Conservation (phyloP, 2,329 filamentous ascomycete species). For the Lecanicillium sp. region DNA sequence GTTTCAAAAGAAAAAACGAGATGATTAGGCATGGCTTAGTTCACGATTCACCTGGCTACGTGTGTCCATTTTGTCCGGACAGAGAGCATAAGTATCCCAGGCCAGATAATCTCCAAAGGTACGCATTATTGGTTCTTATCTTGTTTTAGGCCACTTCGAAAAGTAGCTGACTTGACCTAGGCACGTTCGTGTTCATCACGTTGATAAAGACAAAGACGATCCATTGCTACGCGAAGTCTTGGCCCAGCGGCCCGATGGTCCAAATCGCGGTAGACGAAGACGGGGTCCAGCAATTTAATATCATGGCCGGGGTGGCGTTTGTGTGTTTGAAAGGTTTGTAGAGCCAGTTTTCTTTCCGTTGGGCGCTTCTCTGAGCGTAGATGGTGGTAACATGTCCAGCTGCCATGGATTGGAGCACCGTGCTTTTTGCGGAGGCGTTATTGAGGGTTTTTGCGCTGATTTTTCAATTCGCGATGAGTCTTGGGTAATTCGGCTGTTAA, state of each 20-base stretch:
- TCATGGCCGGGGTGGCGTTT: too few relatives aligned
- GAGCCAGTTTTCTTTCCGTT: too few relatives aligned
- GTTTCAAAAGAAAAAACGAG: slow-evolving; percentile 66
- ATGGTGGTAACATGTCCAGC: too few relatives aligned
- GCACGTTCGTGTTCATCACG: slow-evolving; percentile 87
- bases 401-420: too few relatives aligned
- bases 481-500: too few relatives aligned
- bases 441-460: too few relatives aligned
- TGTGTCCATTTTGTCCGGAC: slow-evolving; percentile 93
- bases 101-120: slow-evolving; percentile 94
- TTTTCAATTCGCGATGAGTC: too few relatives aligned
- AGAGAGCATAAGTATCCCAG: slow-evolving; percentile 90
- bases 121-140: slow-evolving; percentile 19
- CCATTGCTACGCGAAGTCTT: slow-evolving; percentile 73
- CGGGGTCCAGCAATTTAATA: slow-evolving; percentile 37
- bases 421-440: too few relatives aligned
- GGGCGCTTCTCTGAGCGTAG: too few relatives aligned
- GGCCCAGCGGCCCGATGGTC: slow-evolving; percentile 76
- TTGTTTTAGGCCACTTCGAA: neutral
- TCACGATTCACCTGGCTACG: slow-evolving; percentile 88
- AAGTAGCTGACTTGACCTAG: slow-evolving; percentile 34
- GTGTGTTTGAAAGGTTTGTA: too few relatives aligned
- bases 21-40: slow-evolving; percentile 77
- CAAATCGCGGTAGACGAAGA: slow-evolving; percentile 69
- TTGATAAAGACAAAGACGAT: slow-evolving; percentile 85